phyloP scores from a whole-genome alignment of 805 yeast species.

The Schizosaccharomyces japonicus region DNA sequence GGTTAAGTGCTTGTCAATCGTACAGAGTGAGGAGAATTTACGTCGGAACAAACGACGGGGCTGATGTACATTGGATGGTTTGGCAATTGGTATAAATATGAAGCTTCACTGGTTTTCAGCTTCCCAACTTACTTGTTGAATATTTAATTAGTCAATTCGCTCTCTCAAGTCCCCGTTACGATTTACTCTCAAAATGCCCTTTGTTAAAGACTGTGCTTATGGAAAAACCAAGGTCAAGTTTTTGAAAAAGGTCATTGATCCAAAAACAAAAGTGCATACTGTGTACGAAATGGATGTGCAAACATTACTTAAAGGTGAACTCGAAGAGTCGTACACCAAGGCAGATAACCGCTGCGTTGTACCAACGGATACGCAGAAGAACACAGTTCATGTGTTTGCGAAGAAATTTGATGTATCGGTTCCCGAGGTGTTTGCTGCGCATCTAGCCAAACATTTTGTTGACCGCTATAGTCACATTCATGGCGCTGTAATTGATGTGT shows the following conservation, averaged over 20 bases:
- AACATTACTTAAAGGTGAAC: constrained; percentile 50
- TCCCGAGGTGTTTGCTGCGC: constrained; percentile 71
- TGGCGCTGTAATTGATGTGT: constrained; percentile 41
- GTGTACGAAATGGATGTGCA: constrained; percentile 67
- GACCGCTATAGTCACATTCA: constrained; percentile 53
- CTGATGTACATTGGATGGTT: no score
- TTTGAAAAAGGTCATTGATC: constrained; percentile 54
- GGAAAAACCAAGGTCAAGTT: constrained; percentile 88
- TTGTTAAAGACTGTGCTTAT: constrained; percentile 19
- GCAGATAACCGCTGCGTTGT: constrained; percentile 79
- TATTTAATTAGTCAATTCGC: no score
- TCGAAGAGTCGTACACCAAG: constrained; percentile 58
- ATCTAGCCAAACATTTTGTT: constrained; percentile 59
- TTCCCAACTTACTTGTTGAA: no score
- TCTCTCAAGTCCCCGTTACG: no score
- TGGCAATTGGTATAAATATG: no score
- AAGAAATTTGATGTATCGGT: constrained; percentile 66
- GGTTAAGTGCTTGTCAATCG: no score
- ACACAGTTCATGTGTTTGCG: constrained; percentile 66
- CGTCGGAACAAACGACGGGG: no score
- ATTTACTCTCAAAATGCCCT: no score
- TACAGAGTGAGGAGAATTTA: no score
- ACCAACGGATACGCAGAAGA: constrained; percentile 55
- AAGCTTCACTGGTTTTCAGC: no score
- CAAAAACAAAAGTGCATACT: constrained; percentile 35